Evolutionary conservation across 371 early-diverging fungal species (phyloP).

Genomic region (Actinomortierella ambigua): DNA sequence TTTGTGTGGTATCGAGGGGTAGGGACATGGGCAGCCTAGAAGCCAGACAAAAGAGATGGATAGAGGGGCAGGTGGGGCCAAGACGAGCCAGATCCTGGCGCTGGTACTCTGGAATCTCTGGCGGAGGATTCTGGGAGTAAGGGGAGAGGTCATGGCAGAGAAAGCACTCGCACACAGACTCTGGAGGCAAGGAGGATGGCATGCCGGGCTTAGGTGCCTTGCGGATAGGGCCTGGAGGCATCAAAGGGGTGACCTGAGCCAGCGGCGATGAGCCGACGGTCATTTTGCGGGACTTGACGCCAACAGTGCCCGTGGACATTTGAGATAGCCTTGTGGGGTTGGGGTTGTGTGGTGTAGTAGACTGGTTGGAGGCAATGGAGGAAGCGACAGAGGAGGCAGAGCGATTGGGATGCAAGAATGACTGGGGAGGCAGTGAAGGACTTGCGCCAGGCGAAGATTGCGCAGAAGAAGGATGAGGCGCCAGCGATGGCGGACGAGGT

Average conservation of each 20-base stretch:
- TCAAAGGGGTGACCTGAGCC: constrained; percentile 7
- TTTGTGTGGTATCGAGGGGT: constrained; percentile 36
- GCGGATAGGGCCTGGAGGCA: constrained; percentile 14
- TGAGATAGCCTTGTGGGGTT: no score
- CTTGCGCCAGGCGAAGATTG: no score
- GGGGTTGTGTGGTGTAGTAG: no score
- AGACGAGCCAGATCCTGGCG: constrained; percentile 31
- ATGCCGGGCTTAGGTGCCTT: constrained; percentile 42
- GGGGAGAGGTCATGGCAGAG: constrained; percentile 38
- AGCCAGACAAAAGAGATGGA: constrained; percentile 42
- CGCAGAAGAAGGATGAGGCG: no score
- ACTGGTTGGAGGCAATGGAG: no score
- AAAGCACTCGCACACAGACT: constrained; percentile 44
- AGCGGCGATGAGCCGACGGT: constrained; percentile 34
- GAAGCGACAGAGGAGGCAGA: no score
- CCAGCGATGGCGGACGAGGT: no score
- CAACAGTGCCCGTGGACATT: no score
- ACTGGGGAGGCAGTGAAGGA: no score
- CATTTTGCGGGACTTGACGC: constrained; percentile 41
- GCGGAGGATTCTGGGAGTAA: constrained; percentile 30
- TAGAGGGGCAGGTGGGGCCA: constrained; percentile 39
- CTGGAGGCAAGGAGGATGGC: constrained; percentile 38
- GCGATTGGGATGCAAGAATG: no score
- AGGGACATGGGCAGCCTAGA: constrained; percentile 43
- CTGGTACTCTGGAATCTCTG: constrained; percentile 35